phyloP scores from a whole-genome alignment of 805 yeast species.

The Metschnikowia gelsemii region DNA sequence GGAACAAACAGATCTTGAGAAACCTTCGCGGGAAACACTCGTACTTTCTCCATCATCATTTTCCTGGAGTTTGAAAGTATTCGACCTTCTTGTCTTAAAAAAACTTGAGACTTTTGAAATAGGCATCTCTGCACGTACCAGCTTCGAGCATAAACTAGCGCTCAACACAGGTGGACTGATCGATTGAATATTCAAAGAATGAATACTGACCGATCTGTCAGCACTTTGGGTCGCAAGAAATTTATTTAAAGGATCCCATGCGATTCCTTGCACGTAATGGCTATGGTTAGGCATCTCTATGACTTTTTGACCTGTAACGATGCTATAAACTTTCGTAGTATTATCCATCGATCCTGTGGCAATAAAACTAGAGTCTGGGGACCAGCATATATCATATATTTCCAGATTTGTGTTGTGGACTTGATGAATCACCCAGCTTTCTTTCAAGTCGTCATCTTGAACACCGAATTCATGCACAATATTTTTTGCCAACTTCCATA shows the following conservation, averaged over 20 bases:
- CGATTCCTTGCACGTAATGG: conserved; percentile 93
- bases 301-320: conserved; percentile 54
- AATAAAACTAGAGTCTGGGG: conserved; percentile 74
- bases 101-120: conserved; percentile 2
- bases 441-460: conserved; percentile 55
- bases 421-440: conserved; percentile 69
- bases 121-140: conserved; percentile 59
- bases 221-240: conserved; percentile 86
- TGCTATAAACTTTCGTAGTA: conserved; percentile 65
- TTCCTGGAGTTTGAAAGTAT: background rate
- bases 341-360: conserved; percentile 95
- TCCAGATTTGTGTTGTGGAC: conserved; percentile 67
- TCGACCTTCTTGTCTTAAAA: background rate
- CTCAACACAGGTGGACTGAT: conserved; percentile 20
- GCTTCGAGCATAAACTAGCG: conserved; percentile 39
- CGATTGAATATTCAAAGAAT: conserved; percentile 1
- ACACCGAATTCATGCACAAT: conserved; percentile 60
- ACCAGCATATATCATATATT: conserved; percentile 90
- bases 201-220: conserved; percentile 75
- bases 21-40: background rate
- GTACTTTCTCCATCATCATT: background rate
- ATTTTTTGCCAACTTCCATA: conserved; percentile 67
- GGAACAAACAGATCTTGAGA: background rate
- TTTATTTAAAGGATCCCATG: conserved; percentile 88
- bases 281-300: conserved; percentile 67